phyloP scores from a whole-genome alignment of 1,284 basidiomycete genomes.

The Xanthoconium separans region DNA sequence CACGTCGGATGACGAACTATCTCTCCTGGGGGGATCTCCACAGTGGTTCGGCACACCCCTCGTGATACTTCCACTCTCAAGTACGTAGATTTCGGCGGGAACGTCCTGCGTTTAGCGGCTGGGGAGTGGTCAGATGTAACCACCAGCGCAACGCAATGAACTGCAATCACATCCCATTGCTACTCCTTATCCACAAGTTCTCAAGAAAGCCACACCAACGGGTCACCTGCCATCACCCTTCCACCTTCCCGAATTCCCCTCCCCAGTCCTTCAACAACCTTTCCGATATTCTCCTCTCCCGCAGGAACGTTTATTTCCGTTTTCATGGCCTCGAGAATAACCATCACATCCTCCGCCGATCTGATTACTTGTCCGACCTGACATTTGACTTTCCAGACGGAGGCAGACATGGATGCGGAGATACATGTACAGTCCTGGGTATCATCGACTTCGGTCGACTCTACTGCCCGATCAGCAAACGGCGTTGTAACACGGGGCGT shows the following conservation, averaged over 20 bases:
- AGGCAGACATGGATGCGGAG: constrained; percentile 48
- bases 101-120: constrained; percentile 2
- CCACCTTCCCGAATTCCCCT: constrained; percentile 42
- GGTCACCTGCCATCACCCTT: constrained; percentile 45
- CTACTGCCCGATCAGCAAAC: neutral
- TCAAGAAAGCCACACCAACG: constrained; percentile 36
- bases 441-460: constrained; percentile 12
- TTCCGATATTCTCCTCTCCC: constrained; percentile 46
- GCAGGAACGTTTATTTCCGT: constrained; percentile 56
- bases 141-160: neutral
- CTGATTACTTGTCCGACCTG: constrained; percentile 44
- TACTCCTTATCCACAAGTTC: neutral
- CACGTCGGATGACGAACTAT: neutral
- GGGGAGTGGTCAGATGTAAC: constrained; percentile 5
- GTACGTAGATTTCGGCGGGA: neutral
- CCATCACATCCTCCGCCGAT: constrained; percentile 47
- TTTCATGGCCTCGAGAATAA: constrained; percentile 75
- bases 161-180: neutral
- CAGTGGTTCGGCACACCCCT: neutral
- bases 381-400: constrained; percentile 58
- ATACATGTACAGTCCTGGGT: constrained; percentile 24
- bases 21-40: neutral
- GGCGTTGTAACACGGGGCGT: no score
- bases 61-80: neutral
- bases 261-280: constrained; percentile 41